phyloP scores from a whole-genome alignment of 768 basidiomycete genomes.

The Amyloporia xantha region DNA sequence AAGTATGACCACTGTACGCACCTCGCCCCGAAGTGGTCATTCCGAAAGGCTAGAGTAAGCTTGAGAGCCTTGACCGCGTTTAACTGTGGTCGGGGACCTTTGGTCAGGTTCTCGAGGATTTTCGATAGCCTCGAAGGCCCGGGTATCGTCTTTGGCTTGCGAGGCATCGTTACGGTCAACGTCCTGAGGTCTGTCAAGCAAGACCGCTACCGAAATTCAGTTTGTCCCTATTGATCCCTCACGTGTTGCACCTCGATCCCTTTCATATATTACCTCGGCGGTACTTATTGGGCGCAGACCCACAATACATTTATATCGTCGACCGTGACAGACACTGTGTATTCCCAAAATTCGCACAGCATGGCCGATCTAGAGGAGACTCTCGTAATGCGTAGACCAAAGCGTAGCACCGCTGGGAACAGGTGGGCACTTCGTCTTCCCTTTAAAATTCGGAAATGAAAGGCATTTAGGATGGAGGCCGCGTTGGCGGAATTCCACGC shows the following conservation, averaged over 20 bases:
- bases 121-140: constrained; percentile 51
- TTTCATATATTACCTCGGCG: too few species aligned
- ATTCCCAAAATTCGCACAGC: too few species aligned
- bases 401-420: constrained; percentile 74
- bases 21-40: constrained; percentile 76
- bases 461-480: constrained; percentile 56
- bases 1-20: constrained; percentile 30
- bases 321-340: too few species aligned
- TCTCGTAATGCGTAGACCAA: constrained; percentile 49
- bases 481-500: constrained; percentile 66
- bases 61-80: constrained; percentile 43
- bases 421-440: constrained; percentile 36
- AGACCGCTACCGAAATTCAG: constrained; percentile 4
- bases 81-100: constrained; percentile 45
- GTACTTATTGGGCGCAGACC: too few species aligned
- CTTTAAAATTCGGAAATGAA: neutral
- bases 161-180: constrained; percentile 19
- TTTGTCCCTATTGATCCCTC: constrained; percentile 11
- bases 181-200: neutral
- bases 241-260: neutral
- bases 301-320: too few species aligned
- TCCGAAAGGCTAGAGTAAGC: constrained; percentile 50
- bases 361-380: constrained; percentile 35
- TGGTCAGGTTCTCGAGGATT: constrained; percentile 44
- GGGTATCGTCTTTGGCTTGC: constrained; percentile 25